These are phyloP conservation scores for Ligustrum vulgare DNA, from an alignment of 257 asterid genomes.

Conservation along the genomic window DNA sequence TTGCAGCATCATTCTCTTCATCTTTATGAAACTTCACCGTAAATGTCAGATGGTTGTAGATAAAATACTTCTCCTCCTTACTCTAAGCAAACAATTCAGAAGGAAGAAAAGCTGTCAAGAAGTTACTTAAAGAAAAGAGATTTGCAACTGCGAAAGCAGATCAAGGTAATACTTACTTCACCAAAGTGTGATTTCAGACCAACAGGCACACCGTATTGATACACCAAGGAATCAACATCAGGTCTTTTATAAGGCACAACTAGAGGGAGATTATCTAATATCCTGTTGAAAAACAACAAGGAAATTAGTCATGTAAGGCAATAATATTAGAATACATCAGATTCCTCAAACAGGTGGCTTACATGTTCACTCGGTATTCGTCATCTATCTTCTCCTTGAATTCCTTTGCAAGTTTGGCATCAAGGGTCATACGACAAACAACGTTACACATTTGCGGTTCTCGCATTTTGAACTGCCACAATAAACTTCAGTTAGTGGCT, in stretches of 20 bases:
- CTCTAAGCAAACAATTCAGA: neutral
- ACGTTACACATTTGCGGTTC: slow-evolving; percentile 47
- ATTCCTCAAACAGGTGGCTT: slow-evolving; percentile 3
- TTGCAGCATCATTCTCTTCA: neutral
- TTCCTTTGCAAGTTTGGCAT: slow-evolving; percentile 45
- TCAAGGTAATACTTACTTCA: neutral
- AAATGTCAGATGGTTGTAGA: slow-evolving; percentile 6
- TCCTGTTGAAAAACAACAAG: slow-evolving; percentile 2
- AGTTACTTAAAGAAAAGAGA: neutral
- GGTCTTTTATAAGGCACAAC: slow-evolving; percentile 1
- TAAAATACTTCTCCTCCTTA: slow-evolving; percentile 1
- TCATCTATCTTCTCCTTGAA: slow-evolving; percentile 52
- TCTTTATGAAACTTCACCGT: slow-evolving; percentile 4
- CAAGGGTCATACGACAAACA: slow-evolving; percentile 34
- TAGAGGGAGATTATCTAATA: slow-evolving; percentile 5
- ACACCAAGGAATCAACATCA: neutral
- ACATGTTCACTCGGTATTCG: slow-evolving; percentile 53
- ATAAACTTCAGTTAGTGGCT: slow-evolving; percentile 2
- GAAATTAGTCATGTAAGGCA: neutral
- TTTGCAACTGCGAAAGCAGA: neutral
- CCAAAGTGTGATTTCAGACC: neutral
- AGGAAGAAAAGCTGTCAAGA: neutral
- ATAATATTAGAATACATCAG: neutral
- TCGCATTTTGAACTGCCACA: slow-evolving; percentile 46
- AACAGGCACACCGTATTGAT: slow-evolving; percentile 2